Base-by-base conservation (phyloP, 208 protist genomes). In the Wallacemonas sp. region DNA sequence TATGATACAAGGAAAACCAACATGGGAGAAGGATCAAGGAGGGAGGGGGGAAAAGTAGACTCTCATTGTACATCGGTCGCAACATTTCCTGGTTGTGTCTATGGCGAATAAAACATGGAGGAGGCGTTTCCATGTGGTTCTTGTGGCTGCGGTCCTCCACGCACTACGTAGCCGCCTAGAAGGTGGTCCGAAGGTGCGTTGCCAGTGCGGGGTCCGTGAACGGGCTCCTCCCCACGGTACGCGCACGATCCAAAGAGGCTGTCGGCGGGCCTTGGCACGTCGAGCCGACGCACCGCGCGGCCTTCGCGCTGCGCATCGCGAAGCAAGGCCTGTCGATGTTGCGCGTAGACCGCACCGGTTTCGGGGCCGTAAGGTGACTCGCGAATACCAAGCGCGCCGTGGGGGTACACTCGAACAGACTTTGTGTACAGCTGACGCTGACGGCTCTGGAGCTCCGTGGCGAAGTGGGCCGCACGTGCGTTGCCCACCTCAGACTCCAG, bases 311-410 rank as follows among this genome's bases (percentile, higher is more conserved):
- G 41, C 1, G n/a, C 39, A 24, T 39, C 41, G 23, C n/a, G 19
- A 17, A 41, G n/a, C 19, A 65, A 30, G 26, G 30, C 48, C 32
- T 55, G 60, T 5, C 71, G 61, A n/a, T 70, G 55, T 36, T 60
- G 65, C 0, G 24, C 54, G 60, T 83, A 83, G 14, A 83, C 62
- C 16, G 63, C 67, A n/a, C 69, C 78, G 0, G 54, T 36, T 16
- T 81, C 57, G 2, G 62, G 62, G 19, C 58, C 60, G 48, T 83
- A 83, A 26, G 78, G 78, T 14, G 30, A 70, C 34, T 83, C 78
- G 14, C 62, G 38, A n/a, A 83, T 67, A 14, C 78, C 78, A 0
- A 83, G 65, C 24, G 73, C 73, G 6, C 78, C 78, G 61, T 83
- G 78, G 21, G 71, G 44, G 46, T 80, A 66, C 27, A 55, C 14